These are phyloP conservation scores for Boletus coccyginus DNA, from an alignment of 768 basidiomycete species.

Conservation along the genomic window DNA sequence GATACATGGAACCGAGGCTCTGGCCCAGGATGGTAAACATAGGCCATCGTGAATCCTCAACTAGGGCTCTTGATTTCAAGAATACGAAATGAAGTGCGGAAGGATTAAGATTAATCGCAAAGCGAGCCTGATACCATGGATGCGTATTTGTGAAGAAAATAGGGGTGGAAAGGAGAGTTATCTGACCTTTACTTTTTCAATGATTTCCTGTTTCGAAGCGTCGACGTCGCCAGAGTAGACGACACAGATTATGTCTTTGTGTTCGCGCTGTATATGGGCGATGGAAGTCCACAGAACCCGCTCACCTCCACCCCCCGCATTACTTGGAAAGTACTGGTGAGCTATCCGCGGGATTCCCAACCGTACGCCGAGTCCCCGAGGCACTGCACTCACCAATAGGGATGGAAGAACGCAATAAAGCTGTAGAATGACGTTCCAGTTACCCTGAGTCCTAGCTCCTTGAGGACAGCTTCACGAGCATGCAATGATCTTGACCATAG, in stretches of 20 bases:
- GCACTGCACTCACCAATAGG: slow-evolving; percentile 73
- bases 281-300: slow-evolving; percentile 94
- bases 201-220: slow-evolving; percentile 74
- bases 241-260: slow-evolving; percentile 64
- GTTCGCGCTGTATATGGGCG: slow-evolving; percentile 64
- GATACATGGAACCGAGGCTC: slow-evolving; percentile 80
- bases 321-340: slow-evolving; percentile 52
- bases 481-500: slow-evolving; percentile 22
- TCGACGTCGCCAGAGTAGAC: slow-evolving; percentile 90
- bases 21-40: slow-evolving; percentile 93
- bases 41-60: slow-evolving; percentile 83
- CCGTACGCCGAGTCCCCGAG: neutral
- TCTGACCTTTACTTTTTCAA: slow-evolving; percentile 75
- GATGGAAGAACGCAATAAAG: slow-evolving; percentile 89
- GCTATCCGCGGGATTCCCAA: slow-evolving; percentile 3
- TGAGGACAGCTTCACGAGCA: slow-evolving; percentile 21
- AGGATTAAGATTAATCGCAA: slow-evolving; percentile 73
- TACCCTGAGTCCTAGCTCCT: slow-evolving; percentile 9
- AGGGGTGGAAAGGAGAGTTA: neutral
- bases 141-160: neutral
- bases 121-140: slow-evolving; percentile 56
- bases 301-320: slow-evolving; percentile 97
- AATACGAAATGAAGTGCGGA: slow-evolving; percentile 77
- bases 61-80: slow-evolving; percentile 61
- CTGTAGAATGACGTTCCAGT: slow-evolving; percentile 12